Base-by-base conservation (phyloP, 2,329 filamentous ascomycete genomes). In the Pseudogymnoascus sp. region DNA sequence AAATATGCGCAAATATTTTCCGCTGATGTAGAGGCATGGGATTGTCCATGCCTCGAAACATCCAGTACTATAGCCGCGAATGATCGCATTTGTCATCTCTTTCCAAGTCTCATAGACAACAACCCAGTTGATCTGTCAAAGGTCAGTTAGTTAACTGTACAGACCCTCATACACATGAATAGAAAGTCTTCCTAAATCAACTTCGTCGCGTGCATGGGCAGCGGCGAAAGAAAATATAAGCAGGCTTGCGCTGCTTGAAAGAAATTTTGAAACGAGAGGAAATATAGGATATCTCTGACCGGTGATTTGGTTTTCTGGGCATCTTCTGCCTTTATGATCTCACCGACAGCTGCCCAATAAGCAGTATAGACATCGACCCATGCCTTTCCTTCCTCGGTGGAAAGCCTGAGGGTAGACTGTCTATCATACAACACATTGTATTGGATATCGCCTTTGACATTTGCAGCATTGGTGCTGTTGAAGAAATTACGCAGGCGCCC, bases 21-120 rank as follows among this genome's bases (percentile, higher is more conserved):
- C 93, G 23, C 88, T 87, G 61, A 89, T 83, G 72, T 97, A 97
- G 40, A 99, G 81, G 72, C 90, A 93, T 3, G 95, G 93, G 61
- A 99, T 86, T 0, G 92, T 95, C 93, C 95, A 99, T 33, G 91
- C 88, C 67, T 91, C 87, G 70, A 97, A 91, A 2, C 84, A 83
- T 63, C 82, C 80, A 67, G 83, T 88, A 37, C 87, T 88, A 73
- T 97, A 97, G 33, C 91, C 92, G 68, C 91, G 85, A 64, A 93
- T 87, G 40, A 97, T 79, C 59, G 82, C 80, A 66, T 88, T 89
- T 53, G 89, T 85, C 66, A 97, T 73, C 42, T 96, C 90, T 72
- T 91, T 96, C 93, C 95, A 97, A 10, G 87, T 79, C 66, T 92
- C 88, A 72, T 96, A 99, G 0, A 93, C 89, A 63, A 84, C 88